Conservation (phyloP, 1,284 basidiomycete species). For the Rhodotorula sp. region DNA sequence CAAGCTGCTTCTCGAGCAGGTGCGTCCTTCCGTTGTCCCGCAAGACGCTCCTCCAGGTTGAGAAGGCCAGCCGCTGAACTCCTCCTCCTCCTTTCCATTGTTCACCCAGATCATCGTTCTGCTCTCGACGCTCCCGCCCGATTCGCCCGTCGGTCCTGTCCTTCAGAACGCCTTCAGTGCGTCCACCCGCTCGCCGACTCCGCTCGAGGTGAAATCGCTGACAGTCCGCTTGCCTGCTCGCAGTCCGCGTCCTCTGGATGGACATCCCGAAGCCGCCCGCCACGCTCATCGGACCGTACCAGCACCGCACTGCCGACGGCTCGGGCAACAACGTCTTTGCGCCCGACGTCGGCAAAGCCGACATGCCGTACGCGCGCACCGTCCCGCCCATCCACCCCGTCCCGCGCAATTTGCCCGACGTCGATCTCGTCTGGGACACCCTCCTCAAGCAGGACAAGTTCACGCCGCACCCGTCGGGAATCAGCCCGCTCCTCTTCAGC, state of each 20-base stretch:
- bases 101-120: conserved; percentile 8
- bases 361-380: conserved; percentile 37
- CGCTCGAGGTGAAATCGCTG: background rate
- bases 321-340: conserved; percentile 33
- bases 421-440: conserved; percentile 73
- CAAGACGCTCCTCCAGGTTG: background rate
- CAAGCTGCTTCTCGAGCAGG: conserved; percentile 34
- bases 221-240: conserved; percentile 2
- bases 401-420: conserved; percentile 60
- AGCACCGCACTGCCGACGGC: conserved; percentile 37
- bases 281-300: conserved; percentile 27
- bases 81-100: background rate
- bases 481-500: conserved; percentile 58
- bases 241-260: conserved; percentile 29
- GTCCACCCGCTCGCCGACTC: background rate
- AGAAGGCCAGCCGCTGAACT: background rate
- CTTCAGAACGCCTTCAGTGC: conserved; percentile 17
- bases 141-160: conserved; percentile 6
- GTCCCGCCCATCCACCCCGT: conserved; percentile 33
- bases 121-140: conserved; percentile 17
- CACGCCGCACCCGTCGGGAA: conserved; percentile 69
- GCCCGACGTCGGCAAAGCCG: conserved; percentile 32
- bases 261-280: conserved; percentile 34
- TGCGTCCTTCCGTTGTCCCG: background rate
- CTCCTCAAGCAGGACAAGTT: conserved; percentile 64